A percentile compares a stretch with the other conserved stretches of the same genome.
phyloP scores from a whole-genome alignment of 2,329 filamentous ascomycete genomes.

The Sclerotinia borealis region DNA sequence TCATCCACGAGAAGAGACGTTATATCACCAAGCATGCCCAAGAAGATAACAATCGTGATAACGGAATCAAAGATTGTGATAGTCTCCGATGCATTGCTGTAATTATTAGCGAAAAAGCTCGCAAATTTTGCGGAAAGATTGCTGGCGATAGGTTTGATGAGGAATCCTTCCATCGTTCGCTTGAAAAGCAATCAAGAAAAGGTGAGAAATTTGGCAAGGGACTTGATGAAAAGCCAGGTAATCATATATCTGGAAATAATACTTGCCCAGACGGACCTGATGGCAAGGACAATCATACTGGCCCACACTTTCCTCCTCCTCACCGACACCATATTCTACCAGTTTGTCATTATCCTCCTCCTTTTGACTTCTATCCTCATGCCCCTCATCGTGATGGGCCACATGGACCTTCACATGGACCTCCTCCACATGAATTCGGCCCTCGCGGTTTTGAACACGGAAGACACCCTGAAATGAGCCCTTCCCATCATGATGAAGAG shows the following conservation, averaged over 20 bases:
- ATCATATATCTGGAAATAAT: constrained; percentile 16
- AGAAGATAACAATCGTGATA: constrained; percentile 30
- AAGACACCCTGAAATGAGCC: background rate
- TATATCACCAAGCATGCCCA: constrained; percentile 31
- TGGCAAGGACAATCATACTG: constrained; percentile 25
- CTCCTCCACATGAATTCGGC: background rate
- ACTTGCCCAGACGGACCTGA: constrained; percentile 12
- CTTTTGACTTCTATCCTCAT: constrained; percentile 12
- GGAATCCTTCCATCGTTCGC: constrained; percentile 6
- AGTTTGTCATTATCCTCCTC: constrained; percentile 26
- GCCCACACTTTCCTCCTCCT: constrained; percentile 25
- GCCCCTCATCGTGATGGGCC: constrained; percentile 4
- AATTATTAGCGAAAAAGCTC: constrained; percentile 35
- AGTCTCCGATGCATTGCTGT: constrained; percentile 40
- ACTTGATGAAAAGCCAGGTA: constrained; percentile 7
- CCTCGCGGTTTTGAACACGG: constrained; percentile 10
- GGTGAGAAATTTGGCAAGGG: background rate
- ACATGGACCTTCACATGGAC: constrained; percentile 9
- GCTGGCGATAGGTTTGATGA: constrained; percentile 16
- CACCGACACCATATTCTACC: constrained; percentile 22
- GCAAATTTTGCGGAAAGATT: constrained; percentile 32
- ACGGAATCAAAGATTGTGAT: constrained; percentile 34
- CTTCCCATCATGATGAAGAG: background rate
- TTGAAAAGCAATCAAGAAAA: constrained; percentile 7
- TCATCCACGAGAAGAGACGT: constrained; percentile 39